Conservation (phyloP, 2,329 filamentous ascomycete genomes). For the Aspergillus transmontanensis region DNA sequence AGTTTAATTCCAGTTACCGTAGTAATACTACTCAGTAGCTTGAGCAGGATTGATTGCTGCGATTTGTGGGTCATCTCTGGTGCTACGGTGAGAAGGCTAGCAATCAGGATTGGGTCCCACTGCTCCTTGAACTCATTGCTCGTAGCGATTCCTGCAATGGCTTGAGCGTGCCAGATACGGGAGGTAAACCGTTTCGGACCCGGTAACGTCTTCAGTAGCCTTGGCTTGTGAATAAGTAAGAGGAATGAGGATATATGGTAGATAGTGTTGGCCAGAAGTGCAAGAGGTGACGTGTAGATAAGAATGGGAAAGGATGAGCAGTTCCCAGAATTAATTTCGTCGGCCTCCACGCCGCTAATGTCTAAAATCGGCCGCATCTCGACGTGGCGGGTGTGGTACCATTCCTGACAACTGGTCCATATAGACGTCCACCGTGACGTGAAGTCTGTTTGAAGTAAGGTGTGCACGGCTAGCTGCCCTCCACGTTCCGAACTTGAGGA, state of each 20-base stretch:
- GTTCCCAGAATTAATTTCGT: conserved; percentile 26
- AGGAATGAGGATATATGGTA: conserved; percentile 29
- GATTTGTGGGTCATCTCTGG: conserved; percentile 29
- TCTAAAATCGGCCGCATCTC: conserved; percentile 27
- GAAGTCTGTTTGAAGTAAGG: conserved; percentile 18
- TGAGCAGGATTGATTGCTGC: conserved; percentile 23
- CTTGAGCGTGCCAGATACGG: conserved; percentile 30
- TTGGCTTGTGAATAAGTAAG: conserved; percentile 25
- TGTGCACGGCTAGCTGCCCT: neutral
- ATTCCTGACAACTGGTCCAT: conserved; percentile 29
- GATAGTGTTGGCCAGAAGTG: conserved; percentile 28
- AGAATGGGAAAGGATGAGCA: conserved; percentile 28
- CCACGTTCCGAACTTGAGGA: conserved; percentile 8
- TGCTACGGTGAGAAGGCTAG: conserved; percentile 22
- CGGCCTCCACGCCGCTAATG: conserved; percentile 26
- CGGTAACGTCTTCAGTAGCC: conserved; percentile 25
- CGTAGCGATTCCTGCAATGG: conserved; percentile 26
- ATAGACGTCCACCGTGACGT: conserved; percentile 28
- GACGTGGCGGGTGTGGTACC: conserved; percentile 27
- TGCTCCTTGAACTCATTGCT: conserved; percentile 30
- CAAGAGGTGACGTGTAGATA: conserved; percentile 30
- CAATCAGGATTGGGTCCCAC: conserved; percentile 28
- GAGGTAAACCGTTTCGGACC: conserved; percentile 27
- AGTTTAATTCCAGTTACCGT: conserved; percentile 26
- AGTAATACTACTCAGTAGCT: conserved; percentile 18